These are phyloP conservation scores for Hapsidospora chrysogenum DNA, from an alignment of 495 filamentous ascomycete species.

Conservation along the genomic window DNA sequence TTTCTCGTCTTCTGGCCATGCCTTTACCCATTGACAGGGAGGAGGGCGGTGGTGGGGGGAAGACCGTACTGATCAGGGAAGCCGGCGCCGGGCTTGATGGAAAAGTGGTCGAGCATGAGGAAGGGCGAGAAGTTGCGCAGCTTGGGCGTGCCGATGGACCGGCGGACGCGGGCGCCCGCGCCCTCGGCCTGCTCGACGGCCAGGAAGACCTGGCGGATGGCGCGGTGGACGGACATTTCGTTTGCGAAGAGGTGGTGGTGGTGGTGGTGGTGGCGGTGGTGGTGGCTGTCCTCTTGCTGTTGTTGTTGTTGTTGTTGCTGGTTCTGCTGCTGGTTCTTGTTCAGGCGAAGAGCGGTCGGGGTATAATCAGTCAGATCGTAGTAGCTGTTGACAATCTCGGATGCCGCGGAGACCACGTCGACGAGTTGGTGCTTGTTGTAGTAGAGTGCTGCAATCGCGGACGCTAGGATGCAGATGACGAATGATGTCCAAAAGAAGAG, in stretches of 20 bases:
- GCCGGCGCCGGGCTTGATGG: constrained; percentile 60
- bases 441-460: no score
- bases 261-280: constrained; percentile 2
- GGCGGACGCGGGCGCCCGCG: constrained; percentile 72
- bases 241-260: constrained; percentile 9
- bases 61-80: constrained; percentile 56
- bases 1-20: background rate
- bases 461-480: constrained; percentile 7
- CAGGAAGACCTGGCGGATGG: constrained; percentile 65
- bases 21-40: background rate
- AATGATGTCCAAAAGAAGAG: constrained; percentile 9
- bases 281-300: background rate
- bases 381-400: constrained; percentile 1
- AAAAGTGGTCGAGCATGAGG: constrained; percentile 95
- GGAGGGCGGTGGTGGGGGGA: constrained; percentile 1
- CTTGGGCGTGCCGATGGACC: constrained; percentile 72
- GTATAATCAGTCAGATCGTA: background rate
- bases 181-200: constrained; percentile 82
- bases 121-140: constrained; percentile 84
- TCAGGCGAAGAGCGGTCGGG: background rate
- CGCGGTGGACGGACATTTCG: constrained; percentile 52
- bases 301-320: no score
- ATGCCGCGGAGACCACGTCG: background rate
- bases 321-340: no score
- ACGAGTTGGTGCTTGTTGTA: background rate